Evolutionary conservation across 1,284 basidiomycete genomes (phyloP), one percentile per base, ranked within the genome.

Genomic region (Ceratobasidium sp.): DNA sequence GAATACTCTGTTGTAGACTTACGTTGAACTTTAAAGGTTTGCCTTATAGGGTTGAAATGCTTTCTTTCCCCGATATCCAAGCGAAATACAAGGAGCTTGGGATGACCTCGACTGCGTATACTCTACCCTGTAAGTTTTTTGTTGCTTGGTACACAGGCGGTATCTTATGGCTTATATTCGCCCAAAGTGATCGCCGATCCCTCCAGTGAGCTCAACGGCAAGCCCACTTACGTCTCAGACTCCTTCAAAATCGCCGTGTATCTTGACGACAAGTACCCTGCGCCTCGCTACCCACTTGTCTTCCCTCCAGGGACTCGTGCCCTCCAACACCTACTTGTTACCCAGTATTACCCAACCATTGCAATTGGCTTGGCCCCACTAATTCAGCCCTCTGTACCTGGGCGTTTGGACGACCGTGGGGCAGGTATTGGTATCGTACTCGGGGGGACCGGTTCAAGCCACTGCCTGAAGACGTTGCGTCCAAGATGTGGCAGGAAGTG

Each of bases 1-100:
- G 30, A 33, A 33, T 38, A 16, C 6, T 64, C 6, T 33, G 30
- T 23, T 18, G 23, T n/a, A 75, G 76, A 25, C 38, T 75, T 11
- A 66, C 74, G 18, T 72, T 77, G 1, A 77, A 77, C 72, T 76
- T 75, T 59, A 77, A 76, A 38, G 60, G 73, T 2, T 67, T 77
- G n/a, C 73, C 75, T 11, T 77, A 77, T 72, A 63, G 69, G 18
- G 76, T 75, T 46, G 71, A 73, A n/a, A 77, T 71, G 56, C 42
- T 77, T 28, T 59, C 72, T 40, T 77, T 73, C 48, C 73, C 74
- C 1, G 76, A 77, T n/a, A 77, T 77, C 46, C 73, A 75, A 51
- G 49, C 69, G 11, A 75, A 54, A 9, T 53, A 75, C 4, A 70
- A 71, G 21, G 53, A 44, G 8, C 66, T 75, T n/a, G 76, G 74